Conservation (phyloP, 78 protist species). For the Andalucia godoyi region DNA sequence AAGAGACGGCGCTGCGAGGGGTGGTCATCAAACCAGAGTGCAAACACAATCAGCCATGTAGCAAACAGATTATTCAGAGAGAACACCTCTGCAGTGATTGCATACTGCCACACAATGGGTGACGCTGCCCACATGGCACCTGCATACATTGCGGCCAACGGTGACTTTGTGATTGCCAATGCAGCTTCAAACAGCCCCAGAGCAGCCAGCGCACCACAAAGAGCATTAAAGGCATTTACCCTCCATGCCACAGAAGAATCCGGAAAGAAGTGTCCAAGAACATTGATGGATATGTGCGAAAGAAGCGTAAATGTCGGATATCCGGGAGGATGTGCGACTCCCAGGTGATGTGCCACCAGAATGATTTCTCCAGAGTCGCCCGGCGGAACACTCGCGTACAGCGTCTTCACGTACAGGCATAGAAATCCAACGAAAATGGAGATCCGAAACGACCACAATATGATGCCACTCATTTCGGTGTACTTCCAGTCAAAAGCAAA, state of each 20-base stretch:
- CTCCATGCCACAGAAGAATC: too few relatives aligned
- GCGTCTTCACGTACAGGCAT: conserved; percentile 26
- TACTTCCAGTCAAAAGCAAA: too few relatives aligned
- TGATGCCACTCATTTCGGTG: too few relatives aligned
- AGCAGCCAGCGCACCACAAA: too few relatives aligned
- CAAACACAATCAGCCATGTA: conserved; percentile 9
- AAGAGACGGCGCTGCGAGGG: not conserved
- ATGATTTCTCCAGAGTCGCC: conserved; percentile 68
- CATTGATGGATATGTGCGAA: conserved; percentile 14
- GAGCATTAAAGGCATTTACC: too few relatives aligned
- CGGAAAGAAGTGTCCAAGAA: too few relatives aligned
- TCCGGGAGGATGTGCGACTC: conserved; percentile 71
- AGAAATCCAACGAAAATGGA: conserved; percentile 8
- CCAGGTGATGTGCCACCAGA: conserved; percentile 28
- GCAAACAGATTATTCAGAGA: conserved; percentile 51
- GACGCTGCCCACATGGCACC: too few relatives aligned
- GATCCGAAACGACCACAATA: too few relatives aligned
- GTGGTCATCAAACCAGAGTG: not conserved
- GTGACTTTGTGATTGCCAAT: too few relatives aligned
- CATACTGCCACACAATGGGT: conserved; percentile 57
- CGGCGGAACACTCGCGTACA: conserved; percentile 50
- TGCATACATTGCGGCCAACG: too few relatives aligned
- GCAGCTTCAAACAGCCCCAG: too few relatives aligned
- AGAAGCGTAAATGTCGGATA: conserved; percentile 49
- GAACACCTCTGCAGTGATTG: conserved; percentile 55